Percentiles rank a stretch among this genome's conserved stretches.
Conservation (phyloP, 1,284 basidiomycete species). For the Fistulinella staudtii region DNA sequence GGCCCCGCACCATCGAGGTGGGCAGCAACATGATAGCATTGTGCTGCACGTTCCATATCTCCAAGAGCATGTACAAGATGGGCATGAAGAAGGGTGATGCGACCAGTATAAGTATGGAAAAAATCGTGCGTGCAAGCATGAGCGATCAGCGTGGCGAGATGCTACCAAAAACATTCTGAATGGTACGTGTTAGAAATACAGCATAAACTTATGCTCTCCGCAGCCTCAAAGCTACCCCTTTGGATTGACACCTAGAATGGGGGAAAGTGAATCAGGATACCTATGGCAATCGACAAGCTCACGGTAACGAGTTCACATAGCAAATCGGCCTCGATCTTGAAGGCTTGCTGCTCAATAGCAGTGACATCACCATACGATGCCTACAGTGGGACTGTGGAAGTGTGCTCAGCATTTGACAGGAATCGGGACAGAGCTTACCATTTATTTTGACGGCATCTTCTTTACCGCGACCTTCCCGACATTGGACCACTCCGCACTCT, state of each 20-base stretch:
- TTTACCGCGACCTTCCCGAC: constrained; percentile 19
- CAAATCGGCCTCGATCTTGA: constrained; percentile 66
- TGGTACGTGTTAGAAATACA: not conserved
- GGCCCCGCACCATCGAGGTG: constrained; percentile 36
- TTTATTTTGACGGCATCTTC: constrained; percentile 18
- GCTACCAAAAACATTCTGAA: constrained; percentile 30
- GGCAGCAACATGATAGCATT: constrained; percentile 61
- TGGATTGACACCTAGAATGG: constrained; percentile 51
- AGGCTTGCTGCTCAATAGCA: constrained; percentile 46
- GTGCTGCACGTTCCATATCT: constrained; percentile 44
- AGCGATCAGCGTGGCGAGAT: constrained; percentile 53
- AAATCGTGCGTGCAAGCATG: constrained; percentile 55
- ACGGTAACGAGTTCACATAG: constrained; percentile 64
- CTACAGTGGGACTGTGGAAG: constrained; percentile 38
- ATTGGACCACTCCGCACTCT: constrained; percentile 51
- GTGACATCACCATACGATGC: constrained; percentile 48
- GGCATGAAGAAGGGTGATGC: constrained; percentile 63
- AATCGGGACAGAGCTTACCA: constrained; percentile 17
- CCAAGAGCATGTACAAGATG: constrained; percentile 65
- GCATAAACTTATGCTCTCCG: constrained; percentile 40
- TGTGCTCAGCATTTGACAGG: not conserved
- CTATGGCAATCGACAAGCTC: constrained; percentile 22
- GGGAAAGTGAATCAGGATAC: not conserved
- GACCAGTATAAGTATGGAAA: constrained; percentile 54
- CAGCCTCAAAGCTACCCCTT: constrained; percentile 63